Conservation (phyloP, 257 asterid genomes). For the Solanum medicagineum region DNA sequence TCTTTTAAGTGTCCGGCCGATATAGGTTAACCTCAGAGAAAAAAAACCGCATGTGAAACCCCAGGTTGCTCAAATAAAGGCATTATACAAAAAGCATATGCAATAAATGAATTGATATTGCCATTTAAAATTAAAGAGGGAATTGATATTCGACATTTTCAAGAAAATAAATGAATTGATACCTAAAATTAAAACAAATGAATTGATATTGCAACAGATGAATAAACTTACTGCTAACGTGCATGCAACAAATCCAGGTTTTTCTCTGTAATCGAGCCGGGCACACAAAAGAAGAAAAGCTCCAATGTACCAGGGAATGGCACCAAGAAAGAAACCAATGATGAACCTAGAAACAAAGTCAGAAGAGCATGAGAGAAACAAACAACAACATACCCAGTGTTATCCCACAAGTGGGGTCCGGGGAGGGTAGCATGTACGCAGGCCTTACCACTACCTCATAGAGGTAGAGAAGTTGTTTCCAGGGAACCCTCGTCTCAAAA, state of each 20-base stretch:
- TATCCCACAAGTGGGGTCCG: too few relatives aligned
- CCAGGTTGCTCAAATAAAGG: neutral
- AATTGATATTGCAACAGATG: neutral
- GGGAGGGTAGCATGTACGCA: too few relatives aligned
- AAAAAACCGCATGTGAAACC: neutral
- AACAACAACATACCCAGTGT: neutral
- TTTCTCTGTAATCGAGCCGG: constrained; percentile 79
- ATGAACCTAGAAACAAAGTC: constrained; percentile 48
- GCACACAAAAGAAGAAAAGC: constrained; percentile 65
- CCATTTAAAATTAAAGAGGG: neutral
- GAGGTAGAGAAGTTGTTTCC: too few relatives aligned
- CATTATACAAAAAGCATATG: neutral
- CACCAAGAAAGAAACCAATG: constrained; percentile 70
- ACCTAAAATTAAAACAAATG: neutral
- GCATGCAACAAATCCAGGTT: constrained; percentile 85
- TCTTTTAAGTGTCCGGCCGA: neutral
- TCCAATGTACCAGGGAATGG: constrained; percentile 89
- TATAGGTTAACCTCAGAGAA: neutral
- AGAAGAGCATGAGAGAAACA: neutral
- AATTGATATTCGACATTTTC: neutral
- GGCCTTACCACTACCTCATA: too few relatives aligned
- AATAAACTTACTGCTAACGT: constrained; percentile 63
- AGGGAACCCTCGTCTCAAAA: too few relatives aligned
- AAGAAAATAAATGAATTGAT: neutral
- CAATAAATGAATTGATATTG: neutral